These are phyloP conservation scores for Dactylellina haptotyla DNA, from an alignment of 2,329 filamentous ascomycete genomes.

Conservation along the genomic window DNA sequence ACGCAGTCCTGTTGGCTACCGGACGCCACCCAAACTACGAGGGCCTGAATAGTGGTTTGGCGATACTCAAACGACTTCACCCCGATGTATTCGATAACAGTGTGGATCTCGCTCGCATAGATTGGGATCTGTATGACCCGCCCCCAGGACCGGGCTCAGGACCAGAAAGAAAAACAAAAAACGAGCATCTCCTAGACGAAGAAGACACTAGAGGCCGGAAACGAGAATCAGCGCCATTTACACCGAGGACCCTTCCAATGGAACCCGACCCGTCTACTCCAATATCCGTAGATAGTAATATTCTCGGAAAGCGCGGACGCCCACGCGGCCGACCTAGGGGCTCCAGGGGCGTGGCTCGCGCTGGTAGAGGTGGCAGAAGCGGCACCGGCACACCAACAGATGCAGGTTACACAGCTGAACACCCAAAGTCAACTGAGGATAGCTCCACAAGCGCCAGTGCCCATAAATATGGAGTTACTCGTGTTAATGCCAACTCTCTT, in stretches of 20 bases:
- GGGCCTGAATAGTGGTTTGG: conserved; percentile 70
- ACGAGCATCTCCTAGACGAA: conserved; percentile 1
- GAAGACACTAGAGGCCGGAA: conserved; percentile 27
- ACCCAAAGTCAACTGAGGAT: conserved; percentile 15
- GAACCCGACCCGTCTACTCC: conserved; percentile 8
- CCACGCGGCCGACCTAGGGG: conserved; percentile 41
- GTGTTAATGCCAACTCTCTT: conserved; percentile 15
- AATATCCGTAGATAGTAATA: background rate
- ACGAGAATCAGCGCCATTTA: conserved; percentile 22
- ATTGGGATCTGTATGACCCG: conserved; percentile 57
- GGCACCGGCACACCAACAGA: background rate
- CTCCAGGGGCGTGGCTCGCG: conserved; percentile 23
- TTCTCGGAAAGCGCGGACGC: conserved; percentile 29
- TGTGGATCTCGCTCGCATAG: conserved; percentile 54
- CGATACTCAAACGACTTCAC: conserved; percentile 46
- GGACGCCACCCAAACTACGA: conserved; percentile 71
- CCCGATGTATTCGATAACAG: conserved; percentile 39
- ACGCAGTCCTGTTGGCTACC: conserved; percentile 71
- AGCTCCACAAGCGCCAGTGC: conserved; percentile 24
- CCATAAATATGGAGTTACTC: conserved; percentile 28
- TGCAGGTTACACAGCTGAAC: background rate
- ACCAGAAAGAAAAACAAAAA: conserved; percentile 11
- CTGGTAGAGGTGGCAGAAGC: conserved; percentile 8
- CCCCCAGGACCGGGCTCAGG: conserved; percentile 30
- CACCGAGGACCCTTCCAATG: background rate